Conservation (phyloP, 2,329 filamentous ascomycete genomes). For the Scortechinia acanthostroma region DNA sequence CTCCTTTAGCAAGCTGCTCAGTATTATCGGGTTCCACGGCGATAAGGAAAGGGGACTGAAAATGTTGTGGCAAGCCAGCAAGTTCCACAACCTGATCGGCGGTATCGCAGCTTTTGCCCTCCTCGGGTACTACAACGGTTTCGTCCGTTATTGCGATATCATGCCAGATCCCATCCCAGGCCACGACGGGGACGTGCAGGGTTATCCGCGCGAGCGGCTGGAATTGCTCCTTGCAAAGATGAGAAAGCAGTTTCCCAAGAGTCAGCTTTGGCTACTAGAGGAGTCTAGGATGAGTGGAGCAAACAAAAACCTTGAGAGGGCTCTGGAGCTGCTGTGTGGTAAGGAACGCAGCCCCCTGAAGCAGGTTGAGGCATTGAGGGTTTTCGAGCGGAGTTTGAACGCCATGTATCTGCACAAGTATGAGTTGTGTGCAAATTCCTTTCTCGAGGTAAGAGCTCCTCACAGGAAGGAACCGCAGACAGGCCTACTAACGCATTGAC, state of each 20-base stretch:
- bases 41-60: conserved; percentile 75
- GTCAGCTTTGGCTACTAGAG: conserved; percentile 79
- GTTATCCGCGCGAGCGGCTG: conserved; percentile 68
- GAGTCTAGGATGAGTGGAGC: conserved; percentile 72
- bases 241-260: conserved; percentile 72
- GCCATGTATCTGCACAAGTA: conserved; percentile 77
- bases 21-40: conserved; percentile 83
- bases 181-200: conserved; percentile 34
- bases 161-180: conserved; percentile 42
- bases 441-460: conserved; percentile 33
- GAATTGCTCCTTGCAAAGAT: conserved; percentile 64
- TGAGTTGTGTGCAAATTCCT: conserved; percentile 64
- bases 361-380: conserved; percentile 77
- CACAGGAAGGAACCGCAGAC: neutral
- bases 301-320: conserved; percentile 57
- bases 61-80: conserved; percentile 85
- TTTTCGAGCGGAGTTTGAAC: conserved; percentile 76
- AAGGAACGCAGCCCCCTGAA: conserved; percentile 68
- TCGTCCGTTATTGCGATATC: conserved; percentile 83
- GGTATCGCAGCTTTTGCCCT: conserved; percentile 77
- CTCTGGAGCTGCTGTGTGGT: conserved; percentile 56
- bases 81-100: conserved; percentile 84
- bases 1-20: conserved; percentile 77
- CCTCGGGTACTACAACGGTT: conserved; percentile 80
- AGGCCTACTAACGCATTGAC: neutral